Evolutionary conservation across 495 filamentous ascomycete genomes (phyloP), one percentile per base, ranked within the genome.

Genomic region (Tuber borchii): DNA sequence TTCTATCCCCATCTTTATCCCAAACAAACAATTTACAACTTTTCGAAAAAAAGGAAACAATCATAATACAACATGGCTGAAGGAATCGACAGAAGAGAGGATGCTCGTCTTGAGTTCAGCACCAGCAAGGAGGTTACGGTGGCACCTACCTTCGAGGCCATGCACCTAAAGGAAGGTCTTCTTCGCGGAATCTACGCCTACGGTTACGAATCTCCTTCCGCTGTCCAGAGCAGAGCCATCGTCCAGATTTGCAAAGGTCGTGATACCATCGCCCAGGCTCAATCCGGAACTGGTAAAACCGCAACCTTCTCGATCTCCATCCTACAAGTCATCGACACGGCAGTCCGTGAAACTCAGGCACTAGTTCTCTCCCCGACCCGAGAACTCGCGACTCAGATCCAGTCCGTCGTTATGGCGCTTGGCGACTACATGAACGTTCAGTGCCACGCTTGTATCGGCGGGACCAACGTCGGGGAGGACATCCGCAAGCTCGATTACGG

Each of bases 381-480:
- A 78, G 95, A 99, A 90, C 89, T 99, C 74, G 95, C 95, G 48
- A 95, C 93, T 73, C 95, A 99, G 85, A 99, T 99, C 80, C 95
- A 98, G 83, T 96, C 93, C 70, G 95, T 99, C 73, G 90, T 99
- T 79, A 93, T 98, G 88, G 95, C 94, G 22, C 90, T 99, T 43
- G 95, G 95, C 71, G 95, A 99, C 84, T 99, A 96, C 87, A 98
- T 98, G 96, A 99, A 98, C 83, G 92, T 98, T 2, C 93, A 99
- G 85, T 98, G 96, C 85, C 95, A 99, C 81, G 94, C 95, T 79
- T 98, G 96, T 84, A 99, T 99, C 85, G 95, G 95, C 78, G 95
- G 95, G 44, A 99, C 95, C 76, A 97, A 95, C 82, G 93, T 99
- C 74, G 93, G 95, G 69, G 95, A 98, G 77, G 95, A 99, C 85